A percentile compares a stretch with the other conserved stretches of the same genome.
phyloP scores from a whole-genome alignment of 345 rosid species.

The Eucalyptus fibrosa region DNA sequence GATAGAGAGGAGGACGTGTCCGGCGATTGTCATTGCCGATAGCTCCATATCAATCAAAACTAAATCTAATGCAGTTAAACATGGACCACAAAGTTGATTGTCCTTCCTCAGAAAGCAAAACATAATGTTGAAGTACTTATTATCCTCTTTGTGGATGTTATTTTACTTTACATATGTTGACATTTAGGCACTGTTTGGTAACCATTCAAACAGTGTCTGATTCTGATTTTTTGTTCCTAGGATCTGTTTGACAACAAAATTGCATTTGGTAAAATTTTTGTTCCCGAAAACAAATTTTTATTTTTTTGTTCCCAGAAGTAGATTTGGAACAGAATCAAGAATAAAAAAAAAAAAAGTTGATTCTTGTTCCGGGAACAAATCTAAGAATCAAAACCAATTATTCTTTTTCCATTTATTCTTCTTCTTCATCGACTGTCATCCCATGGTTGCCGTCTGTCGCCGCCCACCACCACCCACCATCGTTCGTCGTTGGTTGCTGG shows the following conservation, averaged over 20 bases:
- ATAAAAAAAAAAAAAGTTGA: too few species aligned
- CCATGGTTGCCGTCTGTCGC: accelerated
- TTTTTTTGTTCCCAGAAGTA: too few species aligned
- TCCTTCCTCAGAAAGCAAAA: neutral
- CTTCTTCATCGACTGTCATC: too few species aligned
- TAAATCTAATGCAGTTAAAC: neutral
- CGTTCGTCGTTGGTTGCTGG: accelerated
- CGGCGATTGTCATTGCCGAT: neutral
- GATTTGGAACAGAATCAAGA: too few species aligned
- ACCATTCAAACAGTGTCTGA: accelerated
- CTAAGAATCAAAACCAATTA: too few species aligned
- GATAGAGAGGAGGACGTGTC: neutral
- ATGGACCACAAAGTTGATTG: neutral
- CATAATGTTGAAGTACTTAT: neutral
- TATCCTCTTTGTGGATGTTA: neutral
- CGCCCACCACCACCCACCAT: accelerated
- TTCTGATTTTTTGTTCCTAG: accelerated
- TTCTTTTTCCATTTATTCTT: too few species aligned
- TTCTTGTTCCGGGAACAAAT: too few species aligned
- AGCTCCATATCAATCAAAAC: neutral
- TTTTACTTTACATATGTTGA: too few species aligned
- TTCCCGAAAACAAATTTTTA: accelerated
- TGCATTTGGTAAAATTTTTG: too few species aligned
- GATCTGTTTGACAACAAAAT: too few species aligned
- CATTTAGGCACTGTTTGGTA: too few species aligned